Percentiles rank a stretch among this genome's conserved stretches.
Evolutionary conservation across 2,329 filamentous ascomycete genomes (phyloP).

Genomic region (Fusarium hostae): DNA sequence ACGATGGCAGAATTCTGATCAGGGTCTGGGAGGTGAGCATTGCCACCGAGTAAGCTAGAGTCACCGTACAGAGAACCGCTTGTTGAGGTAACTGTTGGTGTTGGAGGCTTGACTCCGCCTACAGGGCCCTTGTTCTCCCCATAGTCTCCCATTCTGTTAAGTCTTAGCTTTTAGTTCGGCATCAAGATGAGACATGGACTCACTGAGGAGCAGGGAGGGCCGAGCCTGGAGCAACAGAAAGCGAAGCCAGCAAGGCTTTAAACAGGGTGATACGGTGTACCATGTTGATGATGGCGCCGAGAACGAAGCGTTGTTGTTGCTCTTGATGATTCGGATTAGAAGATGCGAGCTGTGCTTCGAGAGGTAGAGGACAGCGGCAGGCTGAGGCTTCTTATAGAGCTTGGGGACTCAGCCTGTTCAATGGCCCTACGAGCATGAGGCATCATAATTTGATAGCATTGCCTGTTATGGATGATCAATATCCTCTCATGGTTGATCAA

Average conservation of each 20-base stretch:
- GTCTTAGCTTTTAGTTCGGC: background rate
- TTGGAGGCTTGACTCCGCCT: slow-evolving; percentile 8
- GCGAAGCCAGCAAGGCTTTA: background rate
- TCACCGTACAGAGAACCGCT: slow-evolving; percentile 13
- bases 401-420: background rate
- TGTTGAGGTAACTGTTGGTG: slow-evolving; percentile 12
- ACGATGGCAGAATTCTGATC: slow-evolving; percentile 12
- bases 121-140: slow-evolving; percentile 17
- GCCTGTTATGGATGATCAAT: background rate
- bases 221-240: background rate
- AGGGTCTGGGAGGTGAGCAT: background rate
- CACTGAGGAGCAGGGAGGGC: slow-evolving; percentile 11
- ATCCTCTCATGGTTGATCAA: background rate
- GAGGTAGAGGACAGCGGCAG: too few relatives aligned
- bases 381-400: background rate
- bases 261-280: background rate
- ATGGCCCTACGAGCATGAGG: background rate
- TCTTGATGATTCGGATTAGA: background rate
- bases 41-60: slow-evolving; percentile 8
- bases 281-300: background rate
- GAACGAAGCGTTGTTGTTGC: background rate
- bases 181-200: background rate
- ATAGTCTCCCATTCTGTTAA: slow-evolving; percentile 8
- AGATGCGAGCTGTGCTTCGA: background rate
- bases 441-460: background rate